Conservation (phyloP, 1,284 basidiomycete species). For the Kalmanozyma brasiliensis region DNA sequence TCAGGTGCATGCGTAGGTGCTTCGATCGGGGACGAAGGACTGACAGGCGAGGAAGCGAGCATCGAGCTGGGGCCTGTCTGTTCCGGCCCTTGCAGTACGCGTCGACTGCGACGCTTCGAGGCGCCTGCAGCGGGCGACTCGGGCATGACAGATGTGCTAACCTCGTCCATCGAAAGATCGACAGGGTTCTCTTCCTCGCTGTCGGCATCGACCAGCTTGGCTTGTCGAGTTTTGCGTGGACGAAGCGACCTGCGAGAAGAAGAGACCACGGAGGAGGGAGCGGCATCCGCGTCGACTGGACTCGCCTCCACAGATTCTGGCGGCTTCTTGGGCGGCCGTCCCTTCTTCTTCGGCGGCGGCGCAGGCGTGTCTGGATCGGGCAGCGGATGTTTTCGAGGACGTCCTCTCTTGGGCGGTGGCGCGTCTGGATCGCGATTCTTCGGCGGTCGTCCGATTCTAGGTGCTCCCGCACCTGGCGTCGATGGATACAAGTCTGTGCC, state of each 20-base stretch:
- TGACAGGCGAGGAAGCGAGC: constrained; percentile 14
- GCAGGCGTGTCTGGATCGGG: constrained; percentile 5
- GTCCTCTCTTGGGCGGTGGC: constrained; percentile 11
- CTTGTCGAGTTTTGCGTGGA: neutral
- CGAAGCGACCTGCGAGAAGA: neutral
- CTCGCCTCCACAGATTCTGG: constrained; percentile 4
- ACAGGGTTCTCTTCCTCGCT: neutral
- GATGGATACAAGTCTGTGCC: constrained; percentile 23
- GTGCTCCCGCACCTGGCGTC: constrained; percentile 6
- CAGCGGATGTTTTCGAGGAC: constrained; percentile 16
- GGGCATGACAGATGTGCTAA: neutral
- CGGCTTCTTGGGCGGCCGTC: constrained; percentile 21
- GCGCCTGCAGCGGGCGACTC: constrained; percentile 23
- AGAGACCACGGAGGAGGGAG: neutral
- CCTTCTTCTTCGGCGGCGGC: constrained; percentile 9
- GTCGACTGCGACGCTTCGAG: constrained; percentile 18
- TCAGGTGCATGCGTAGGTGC: constrained; percentile 1
- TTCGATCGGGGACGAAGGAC: constrained; percentile 5
- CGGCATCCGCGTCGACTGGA: neutral
- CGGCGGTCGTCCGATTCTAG: constrained; percentile 15
- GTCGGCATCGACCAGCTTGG: neutral
- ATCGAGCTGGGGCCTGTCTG: constrained; percentile 10
- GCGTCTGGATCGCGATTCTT: constrained; percentile 14
- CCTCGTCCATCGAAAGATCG: neutral
- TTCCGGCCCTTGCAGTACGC: neutral